Percentiles rank a stretch among this genome's conserved stretches.
phyloP scores from a whole-genome alignment of 495 filamentous ascomycete species.

The Apodospora peruviana region DNA sequence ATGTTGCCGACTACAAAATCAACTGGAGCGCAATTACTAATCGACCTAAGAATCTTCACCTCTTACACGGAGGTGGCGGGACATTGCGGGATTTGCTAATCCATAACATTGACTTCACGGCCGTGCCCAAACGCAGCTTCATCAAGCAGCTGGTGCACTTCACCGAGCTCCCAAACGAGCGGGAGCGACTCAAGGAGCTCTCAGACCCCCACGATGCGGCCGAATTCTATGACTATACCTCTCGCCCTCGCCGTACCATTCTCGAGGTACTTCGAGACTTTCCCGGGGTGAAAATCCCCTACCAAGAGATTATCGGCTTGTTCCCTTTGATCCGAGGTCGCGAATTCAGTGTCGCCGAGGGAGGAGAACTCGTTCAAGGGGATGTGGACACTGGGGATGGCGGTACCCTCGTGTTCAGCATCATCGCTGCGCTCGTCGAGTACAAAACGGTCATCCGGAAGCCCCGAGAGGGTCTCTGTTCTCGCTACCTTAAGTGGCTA shows the following conservation, averaged over 20 bases:
- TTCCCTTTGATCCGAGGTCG: slow-evolving; percentile 72
- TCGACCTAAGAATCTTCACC: slow-evolving; percentile 7
- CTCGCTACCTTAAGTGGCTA: slow-evolving; percentile 71
- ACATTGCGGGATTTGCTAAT: slow-evolving; percentile 73
- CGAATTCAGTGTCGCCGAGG: slow-evolving; percentile 85
- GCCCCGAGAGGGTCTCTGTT: slow-evolving; percentile 82
- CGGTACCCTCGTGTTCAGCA: too few species aligned
- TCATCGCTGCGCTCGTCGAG: slow-evolving; percentile 86
- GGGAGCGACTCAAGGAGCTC: slow-evolving; percentile 79
- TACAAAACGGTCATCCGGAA: slow-evolving; percentile 85
- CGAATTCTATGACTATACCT: slow-evolving; percentile 93
- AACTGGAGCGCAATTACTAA: not conserved
- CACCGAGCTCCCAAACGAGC: slow-evolving; percentile 63
- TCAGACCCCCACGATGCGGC: slow-evolving; percentile 69
- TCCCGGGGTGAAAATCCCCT: slow-evolving; percentile 73
- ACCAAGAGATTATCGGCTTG: slow-evolving; percentile 59
- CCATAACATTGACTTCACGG: slow-evolving; percentile 79
- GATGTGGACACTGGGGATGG: too few species aligned
- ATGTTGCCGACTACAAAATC: slow-evolving; percentile 55
- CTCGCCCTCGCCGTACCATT: slow-evolving; percentile 83
- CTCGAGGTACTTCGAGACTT: slow-evolving; percentile 91
- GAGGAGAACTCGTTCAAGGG: slow-evolving; percentile 37
- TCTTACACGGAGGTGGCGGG: not conserved
- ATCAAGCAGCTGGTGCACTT: slow-evolving; percentile 70
- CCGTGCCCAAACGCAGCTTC: slow-evolving; percentile 83